phyloP scores from a whole-genome alignment of 768 basidiomycete species.

The Lentinula raphanica region DNA sequence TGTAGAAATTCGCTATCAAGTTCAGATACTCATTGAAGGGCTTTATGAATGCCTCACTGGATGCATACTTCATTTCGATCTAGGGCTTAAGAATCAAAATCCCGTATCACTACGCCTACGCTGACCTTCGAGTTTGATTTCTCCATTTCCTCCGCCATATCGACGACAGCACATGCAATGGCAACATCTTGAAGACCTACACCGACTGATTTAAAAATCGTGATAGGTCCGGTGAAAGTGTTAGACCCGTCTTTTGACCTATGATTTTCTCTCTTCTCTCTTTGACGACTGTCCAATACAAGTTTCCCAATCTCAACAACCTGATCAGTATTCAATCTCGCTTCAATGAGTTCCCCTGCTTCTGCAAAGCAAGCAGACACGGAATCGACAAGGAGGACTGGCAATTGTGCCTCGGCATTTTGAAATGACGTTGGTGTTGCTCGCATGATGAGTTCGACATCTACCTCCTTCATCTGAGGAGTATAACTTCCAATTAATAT shows the following conservation, averaged over 20 bases:
- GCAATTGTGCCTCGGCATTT: constrained; percentile 5
- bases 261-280: neutral
- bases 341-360: constrained; percentile 76
- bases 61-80: too few species aligned
- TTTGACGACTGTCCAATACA: constrained; percentile 20
- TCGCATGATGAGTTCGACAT: constrained; percentile 48
- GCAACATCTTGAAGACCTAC: constrained; percentile 85
- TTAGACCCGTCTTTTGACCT: neutral
- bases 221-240: constrained; percentile 42
- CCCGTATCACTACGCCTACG: constrained; percentile 43
- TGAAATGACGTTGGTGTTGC: constrained; percentile 24
- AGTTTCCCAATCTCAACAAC: constrained; percentile 71
- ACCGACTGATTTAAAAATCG: constrained; percentile 87
- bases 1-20: neutral
- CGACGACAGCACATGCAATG: constrained; percentile 65
- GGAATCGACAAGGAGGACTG: constrained; percentile 69
- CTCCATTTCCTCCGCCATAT: constrained; percentile 48
- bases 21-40: too few species aligned
- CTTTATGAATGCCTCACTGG: neutral
- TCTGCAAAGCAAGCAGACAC: constrained; percentile 63
- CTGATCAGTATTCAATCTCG: constrained; percentile 30
- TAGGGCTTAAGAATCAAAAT: constrained; percentile 34
- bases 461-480: constrained; percentile 76
- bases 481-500: constrained; percentile 82
- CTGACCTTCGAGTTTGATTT: neutral